Base-by-base conservation (phyloP, 768 basidiomycete species). In the Lactarius trivialis region DNA sequence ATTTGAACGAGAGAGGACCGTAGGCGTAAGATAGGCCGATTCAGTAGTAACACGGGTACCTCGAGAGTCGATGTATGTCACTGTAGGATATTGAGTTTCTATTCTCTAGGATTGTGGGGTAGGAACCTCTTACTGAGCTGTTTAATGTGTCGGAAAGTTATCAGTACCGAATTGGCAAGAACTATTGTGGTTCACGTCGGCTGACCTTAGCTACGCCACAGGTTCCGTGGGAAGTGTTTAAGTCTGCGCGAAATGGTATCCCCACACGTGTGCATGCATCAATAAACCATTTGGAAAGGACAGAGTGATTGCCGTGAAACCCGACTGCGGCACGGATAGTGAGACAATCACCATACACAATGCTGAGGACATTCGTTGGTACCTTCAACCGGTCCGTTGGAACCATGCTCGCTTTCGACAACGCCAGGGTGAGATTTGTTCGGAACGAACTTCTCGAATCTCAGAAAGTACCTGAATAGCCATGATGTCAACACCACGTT, bases 1-100 rank as follows among this genome's bases (percentile, higher is more conserved):
- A 65, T 90, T 90, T 7, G 81, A 81, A 37, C 88, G 77, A 6
- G 77, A 75, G 6, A 89, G 77, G 4, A 89, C 87, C 0, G 83
- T 76, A 1, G 78, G 72, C 0, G 86, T 88, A 36, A 90, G 78
- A 69, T 89, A 90, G 0, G 85, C 85, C 1, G 79, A 73, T 68
- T 89, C 86, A 1, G 84, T 77, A 1, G 86, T 84, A 7, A 85
- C 84, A 0, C 88, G 81, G 59, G 75, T 73, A 37, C 77, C 77
- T 12, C 75, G 76, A 36, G 75, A 61, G 67, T 83, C 77, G 55
- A 89, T 77, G 65, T 85, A 89, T 0, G 85, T 86, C 84, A 89
- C 88, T 89, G 63, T 0, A 1, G 24, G 30, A 45, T 28, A 58
- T 73, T 72, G 53, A 64, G 24, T 12, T 19, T 15, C 9, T 17